A percentile compares a stretch with the other conserved stretches of the same genome.
Conservation (phyloP, 305 asterid genomes). For the Ruellia speciosa region DNA sequence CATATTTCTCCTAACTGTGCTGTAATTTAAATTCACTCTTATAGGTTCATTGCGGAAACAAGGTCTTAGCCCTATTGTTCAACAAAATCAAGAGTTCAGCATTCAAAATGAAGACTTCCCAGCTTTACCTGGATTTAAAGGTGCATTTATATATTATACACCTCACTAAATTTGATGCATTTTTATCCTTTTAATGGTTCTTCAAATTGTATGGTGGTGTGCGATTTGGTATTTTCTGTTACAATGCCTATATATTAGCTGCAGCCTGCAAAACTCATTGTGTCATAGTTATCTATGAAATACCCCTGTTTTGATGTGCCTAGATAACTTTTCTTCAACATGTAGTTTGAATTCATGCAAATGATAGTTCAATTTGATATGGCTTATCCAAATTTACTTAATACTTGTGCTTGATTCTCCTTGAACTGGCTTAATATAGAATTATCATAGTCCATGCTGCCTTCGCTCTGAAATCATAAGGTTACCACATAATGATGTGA, state of each 20-base stretch:
- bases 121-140: constrained; percentile 95
- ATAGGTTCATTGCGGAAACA: constrained; percentile 94
- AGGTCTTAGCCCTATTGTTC: constrained; percentile 77
- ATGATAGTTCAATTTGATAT: neutral
- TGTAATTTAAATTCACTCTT: constrained; percentile 22
- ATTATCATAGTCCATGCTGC: neutral
- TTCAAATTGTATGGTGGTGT: constrained; percentile 12
- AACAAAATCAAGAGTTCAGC: constrained; percentile 98
- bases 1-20: constrained; percentile 20
- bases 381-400: neutral
- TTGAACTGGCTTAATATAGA: constrained; percentile 8
- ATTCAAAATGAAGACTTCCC: constrained; percentile 99
- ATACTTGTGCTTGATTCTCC: constrained; percentile 12
- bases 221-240: constrained; percentile 4
- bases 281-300: constrained; percentile 1
- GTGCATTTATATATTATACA: constrained; percentile 31
- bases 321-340: neutral
- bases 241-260: constrained; percentile 3
- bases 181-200: constrained; percentile 9
- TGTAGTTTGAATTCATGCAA: constrained; percentile 4
- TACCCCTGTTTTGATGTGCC: constrained; percentile 11
- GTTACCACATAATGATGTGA: neutral
- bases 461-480: neutral
- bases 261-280: constrained; percentile 14
- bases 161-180: neutral